A percentile compares a stretch with the other conserved stretches of the same genome.
phyloP scores from a whole-genome alignment of 2,329 filamentous ascomycete genomes.

The Colletotrichum lindemuthianum region DNA sequence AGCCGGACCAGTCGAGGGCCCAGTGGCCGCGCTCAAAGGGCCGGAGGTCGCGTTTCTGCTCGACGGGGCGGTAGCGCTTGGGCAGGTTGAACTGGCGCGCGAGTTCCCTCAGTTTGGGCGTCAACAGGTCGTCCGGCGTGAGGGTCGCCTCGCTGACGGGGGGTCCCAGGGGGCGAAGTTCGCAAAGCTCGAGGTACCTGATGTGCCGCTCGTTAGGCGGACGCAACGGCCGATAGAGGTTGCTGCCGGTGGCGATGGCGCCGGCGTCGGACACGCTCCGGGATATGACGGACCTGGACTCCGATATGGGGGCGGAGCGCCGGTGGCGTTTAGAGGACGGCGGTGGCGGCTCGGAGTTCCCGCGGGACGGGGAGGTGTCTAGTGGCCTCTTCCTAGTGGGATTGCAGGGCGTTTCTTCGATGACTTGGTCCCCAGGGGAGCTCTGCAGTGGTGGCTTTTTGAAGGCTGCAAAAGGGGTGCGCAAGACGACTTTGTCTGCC shows the following conservation, averaged over 20 bases:
- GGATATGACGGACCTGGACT: slow-evolving; percentile 39
- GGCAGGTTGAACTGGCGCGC: slow-evolving; percentile 61
- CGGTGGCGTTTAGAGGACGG: slow-evolving; percentile 40
- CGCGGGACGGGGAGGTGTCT: slow-evolving; percentile 32
- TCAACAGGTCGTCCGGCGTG: slow-evolving; percentile 62
- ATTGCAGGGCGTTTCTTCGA: slow-evolving; percentile 29
- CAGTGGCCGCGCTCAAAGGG: slow-evolving; percentile 82
- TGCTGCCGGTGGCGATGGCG: neutral
- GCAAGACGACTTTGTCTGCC: slow-evolving; percentile 31
- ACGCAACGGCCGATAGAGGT: slow-evolving; percentile 38
- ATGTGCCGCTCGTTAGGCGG: slow-evolving; percentile 36
- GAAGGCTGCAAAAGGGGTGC: slow-evolving; percentile 29
- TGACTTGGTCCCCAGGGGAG: slow-evolving; percentile 18
- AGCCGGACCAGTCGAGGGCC: slow-evolving; percentile 68
- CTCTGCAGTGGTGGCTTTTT: neutral
- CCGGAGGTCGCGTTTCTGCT: slow-evolving; percentile 54
- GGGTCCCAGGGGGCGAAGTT: slow-evolving; percentile 66
- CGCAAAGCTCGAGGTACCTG: slow-evolving; percentile 46
- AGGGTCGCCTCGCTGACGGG: slow-evolving; percentile 56
- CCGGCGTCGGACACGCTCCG: slow-evolving; percentile 49
- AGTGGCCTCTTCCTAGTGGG: slow-evolving; percentile 14
- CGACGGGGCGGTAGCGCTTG: slow-evolving; percentile 62
- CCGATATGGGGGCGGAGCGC: slow-evolving; percentile 25
- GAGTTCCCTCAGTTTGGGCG: slow-evolving; percentile 63
- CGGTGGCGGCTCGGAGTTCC: slow-evolving; percentile 47